Base-by-base conservation (phyloP, 352 stramenopile species). In the Phytophthora hibernalis region DNA sequence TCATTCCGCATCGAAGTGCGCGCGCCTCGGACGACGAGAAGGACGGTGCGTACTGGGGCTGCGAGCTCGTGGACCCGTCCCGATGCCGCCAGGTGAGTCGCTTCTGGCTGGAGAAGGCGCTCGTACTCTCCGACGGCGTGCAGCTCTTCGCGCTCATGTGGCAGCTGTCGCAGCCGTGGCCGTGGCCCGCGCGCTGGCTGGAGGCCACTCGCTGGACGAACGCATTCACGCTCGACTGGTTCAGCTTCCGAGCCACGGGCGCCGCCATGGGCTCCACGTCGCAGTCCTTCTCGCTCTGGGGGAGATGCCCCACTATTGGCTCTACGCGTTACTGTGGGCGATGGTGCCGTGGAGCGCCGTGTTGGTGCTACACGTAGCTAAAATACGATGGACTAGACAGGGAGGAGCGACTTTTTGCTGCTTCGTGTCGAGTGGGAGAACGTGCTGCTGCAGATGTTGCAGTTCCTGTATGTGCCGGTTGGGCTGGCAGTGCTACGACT, bases 151-250 rank as follows among this genome's bases (percentile, higher is more conserved):
- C 72, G 26, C 76, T 92, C 30, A 74, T 92, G 44, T 92, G 84
- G 84, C 84, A 92, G 65, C 68, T 92, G 42, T 87, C 84, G n/a
- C 84, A 92, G 68, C 75, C 82, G 37, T 92, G 84, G 84, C 84
- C 84, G 35, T 91, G 82, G 84, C 84, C 82, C 9, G 69, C 79
- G 38, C 68, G 70, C 10, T 91, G 84, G 82, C 75, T 90, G 43
- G 15, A 26, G 5, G 60, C 63, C 24, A 90, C 77, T 2, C 80
- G 80, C 10, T 90, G 77, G 80, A 54, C 60, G 0, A 89, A 89
- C 58, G 72, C 67, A 26, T 80, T 84, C 49, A 87, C 77, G 13
- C 38, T 83, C 2, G 82, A 92, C 56, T 37, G 72, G 1, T 78
- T 90, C 33, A 89, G 77, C 54, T 90, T 91, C 60, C 54, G 59